These are phyloP conservation scores for Elongisporangium senticosum DNA, from an alignment of 352 stramenopile genomes.

Conservation along the genomic window DNA sequence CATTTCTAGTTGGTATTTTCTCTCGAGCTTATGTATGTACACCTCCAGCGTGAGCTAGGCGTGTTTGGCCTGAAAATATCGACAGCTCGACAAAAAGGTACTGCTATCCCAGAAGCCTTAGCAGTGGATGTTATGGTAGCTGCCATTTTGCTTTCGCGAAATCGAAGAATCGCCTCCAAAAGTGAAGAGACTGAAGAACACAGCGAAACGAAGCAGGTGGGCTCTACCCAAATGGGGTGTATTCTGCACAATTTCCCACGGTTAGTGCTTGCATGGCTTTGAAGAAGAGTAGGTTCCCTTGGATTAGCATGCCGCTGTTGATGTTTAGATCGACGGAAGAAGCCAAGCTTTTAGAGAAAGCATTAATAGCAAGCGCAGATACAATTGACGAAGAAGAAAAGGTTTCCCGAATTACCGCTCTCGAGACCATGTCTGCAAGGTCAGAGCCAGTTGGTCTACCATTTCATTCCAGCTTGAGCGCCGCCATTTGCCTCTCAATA, in stretches of 20 bases:
- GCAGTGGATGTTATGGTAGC: conserved; percentile 44
- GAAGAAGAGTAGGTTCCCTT: neutral
- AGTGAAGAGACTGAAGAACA: conserved; percentile 1
- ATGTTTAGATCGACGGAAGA: conserved; percentile 35
- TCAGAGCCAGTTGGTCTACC: neutral
- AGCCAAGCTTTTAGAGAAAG: conserved; percentile 47
- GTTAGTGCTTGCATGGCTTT: conserved; percentile 8
- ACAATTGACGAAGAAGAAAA: conserved; percentile 6
- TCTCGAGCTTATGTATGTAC: neutral
- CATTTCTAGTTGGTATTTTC: too few relatives aligned
- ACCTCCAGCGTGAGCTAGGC: conserved; percentile 42
- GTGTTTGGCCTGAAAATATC: conserved; percentile 39
- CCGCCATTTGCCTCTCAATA: neutral
- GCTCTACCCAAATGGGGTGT: conserved; percentile 12
- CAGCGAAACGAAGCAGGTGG: neutral
- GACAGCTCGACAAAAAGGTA: conserved; percentile 39
- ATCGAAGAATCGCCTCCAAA: neutral
- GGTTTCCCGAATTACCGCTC: neutral
- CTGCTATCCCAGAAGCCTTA: conserved; percentile 31
- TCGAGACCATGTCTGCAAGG: neutral
- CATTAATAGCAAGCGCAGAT: conserved; percentile 11
- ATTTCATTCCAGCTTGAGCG: neutral
- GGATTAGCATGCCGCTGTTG: neutral
- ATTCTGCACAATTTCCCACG: conserved; percentile 59
- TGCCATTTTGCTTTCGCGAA: conserved; percentile 16